Conservation (phyloP, 1,284 basidiomycete species). For the Ceratobasidium sp. region DNA sequence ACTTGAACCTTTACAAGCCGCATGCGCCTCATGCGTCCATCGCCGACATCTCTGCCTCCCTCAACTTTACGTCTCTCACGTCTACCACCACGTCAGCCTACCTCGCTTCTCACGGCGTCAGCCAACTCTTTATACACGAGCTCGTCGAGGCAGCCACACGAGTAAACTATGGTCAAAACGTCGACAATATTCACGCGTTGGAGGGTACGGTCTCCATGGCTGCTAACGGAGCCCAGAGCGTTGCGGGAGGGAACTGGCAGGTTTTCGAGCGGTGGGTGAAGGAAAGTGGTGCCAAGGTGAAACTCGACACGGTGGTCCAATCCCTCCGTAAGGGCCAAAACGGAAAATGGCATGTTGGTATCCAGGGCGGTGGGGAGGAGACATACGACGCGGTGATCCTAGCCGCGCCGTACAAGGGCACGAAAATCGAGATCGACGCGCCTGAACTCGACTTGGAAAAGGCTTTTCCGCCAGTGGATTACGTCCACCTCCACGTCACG, state of each 20-base stretch:
- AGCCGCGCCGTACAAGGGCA: conserved; percentile 75
- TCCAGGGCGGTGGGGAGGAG: not conserved
- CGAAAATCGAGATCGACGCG: conserved; percentile 61
- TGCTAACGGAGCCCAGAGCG: conserved; percentile 67
- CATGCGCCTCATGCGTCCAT: conserved; percentile 54
- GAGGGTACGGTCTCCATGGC: conserved; percentile 79
- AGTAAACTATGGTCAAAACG: conserved; percentile 88
- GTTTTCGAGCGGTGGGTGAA: conserved; percentile 85
- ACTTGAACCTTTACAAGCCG: conserved; percentile 9
- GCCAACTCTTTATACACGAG: conserved; percentile 71
- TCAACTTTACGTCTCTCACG: conserved; percentile 64
- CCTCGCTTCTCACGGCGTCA: conserved; percentile 64
- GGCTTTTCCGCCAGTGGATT: conserved; percentile 52
- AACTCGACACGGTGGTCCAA: conserved; percentile 66
- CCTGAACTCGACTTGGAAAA: conserved; percentile 26
- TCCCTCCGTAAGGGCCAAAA: conserved; percentile 43
- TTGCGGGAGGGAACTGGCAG: conserved; percentile 83
- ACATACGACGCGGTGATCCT: conserved; percentile 74
- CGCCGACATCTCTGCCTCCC: conserved; percentile 59
- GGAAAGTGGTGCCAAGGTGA: conserved; percentile 69
- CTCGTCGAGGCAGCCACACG: conserved; percentile 83
- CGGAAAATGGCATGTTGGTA: conserved; percentile 22
- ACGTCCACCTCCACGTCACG: conserved; percentile 88
- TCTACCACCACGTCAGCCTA: conserved; percentile 66
- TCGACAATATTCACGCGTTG: conserved; percentile 78